Base-by-base conservation (phyloP, 140 eudicot species). In the Oenanthe javanica region DNA sequence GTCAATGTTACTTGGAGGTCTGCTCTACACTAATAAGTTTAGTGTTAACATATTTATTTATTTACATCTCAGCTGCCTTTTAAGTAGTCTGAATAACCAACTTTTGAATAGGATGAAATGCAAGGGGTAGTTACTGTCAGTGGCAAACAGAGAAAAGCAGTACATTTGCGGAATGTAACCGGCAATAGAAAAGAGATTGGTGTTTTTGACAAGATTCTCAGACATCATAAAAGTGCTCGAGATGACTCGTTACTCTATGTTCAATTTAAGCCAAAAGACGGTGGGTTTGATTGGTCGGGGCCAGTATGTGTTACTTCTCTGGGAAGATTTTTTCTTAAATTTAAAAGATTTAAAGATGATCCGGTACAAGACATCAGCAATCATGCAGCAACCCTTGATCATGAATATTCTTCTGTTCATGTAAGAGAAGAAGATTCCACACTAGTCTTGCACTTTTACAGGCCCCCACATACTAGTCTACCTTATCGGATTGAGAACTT, bases 251-350 rank as follows among this genome's bases (percentile, higher is more conserved):
- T 88, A 81, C 79, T 87, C 75, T 91, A 83, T 83, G 85, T 96
- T 84, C 98, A 93, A 77, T 96, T 93, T 81, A 86, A 86, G 77
- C 97, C 86, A 19, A 81, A 84, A 80, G 86, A 86, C 43, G 73
- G 83, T 67, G 88, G 91, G 38, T 78, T 84, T 55, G 89, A 87
- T 67, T 96, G 99, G 99, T 96, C 99, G 5, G 99, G 99, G 45
- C 99, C 99, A 18, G 90, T 96, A 43, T 93, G 98, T 79, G 92
- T 96, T 81, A 92, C 99, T 79, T 93, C 99, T 79, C 83, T 96
- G 82, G 99, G 99, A 72, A 89, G 90, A 23, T 96, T 96, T 85
- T 96, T 93, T 72, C 81, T 96, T 45, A 93, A 89, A 86, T 96
- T 96, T 59, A 84, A 79, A 77, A 86, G 86, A 84, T 82, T 87